Conservation (phyloP, 352 stramenopile species). For the Pythium scleroteichum region DNA sequence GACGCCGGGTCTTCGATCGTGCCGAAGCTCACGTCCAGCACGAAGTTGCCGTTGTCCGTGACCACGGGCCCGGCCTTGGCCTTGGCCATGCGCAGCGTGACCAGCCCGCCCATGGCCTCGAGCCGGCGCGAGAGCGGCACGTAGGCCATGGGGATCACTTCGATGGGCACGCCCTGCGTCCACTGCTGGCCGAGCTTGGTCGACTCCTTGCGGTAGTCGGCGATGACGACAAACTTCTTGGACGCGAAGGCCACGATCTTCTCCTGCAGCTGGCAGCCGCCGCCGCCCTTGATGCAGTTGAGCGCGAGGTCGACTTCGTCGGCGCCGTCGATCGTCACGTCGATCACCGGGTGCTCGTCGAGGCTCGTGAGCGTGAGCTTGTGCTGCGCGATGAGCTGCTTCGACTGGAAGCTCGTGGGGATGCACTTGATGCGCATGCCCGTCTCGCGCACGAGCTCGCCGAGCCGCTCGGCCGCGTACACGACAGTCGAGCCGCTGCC, state of each 20-base stretch:
- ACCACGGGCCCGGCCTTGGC: conserved; percentile 95
- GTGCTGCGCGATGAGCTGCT: conserved; percentile 89
- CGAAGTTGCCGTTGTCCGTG: conserved; percentile 96
- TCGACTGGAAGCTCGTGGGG: conserved; percentile 97
- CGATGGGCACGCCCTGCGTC: conserved; percentile 93
- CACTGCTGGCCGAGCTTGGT: conserved; percentile 84
- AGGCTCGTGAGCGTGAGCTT: conserved; percentile 80
- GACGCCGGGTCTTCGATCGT: conserved; percentile 63
- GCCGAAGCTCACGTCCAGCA: conserved; percentile 89
- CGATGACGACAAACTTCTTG: conserved; percentile 98
- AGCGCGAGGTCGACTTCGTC: conserved; percentile 97
- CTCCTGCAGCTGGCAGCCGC: conserved; percentile 94
- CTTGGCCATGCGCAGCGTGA: conserved; percentile 83
- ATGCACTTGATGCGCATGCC: conserved; percentile 96
- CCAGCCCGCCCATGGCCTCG: conserved; percentile 47
- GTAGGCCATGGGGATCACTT: conserved; percentile 98
- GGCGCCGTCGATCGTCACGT: conserved; percentile 98
- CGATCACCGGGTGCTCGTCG: conserved; percentile 87
- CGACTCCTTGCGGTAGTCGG: conserved; percentile 93
- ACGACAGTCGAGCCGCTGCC: conserved; percentile 98
- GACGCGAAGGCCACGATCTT: conserved; percentile 93
- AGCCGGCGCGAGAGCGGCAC: conserved; percentile 91
- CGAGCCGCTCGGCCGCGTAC: conserved; percentile 96
- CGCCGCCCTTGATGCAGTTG: conserved; percentile 98
- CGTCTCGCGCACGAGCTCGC: conserved; percentile 90